phyloP scores from a whole-genome alignment of 2,329 filamentous ascomycete genomes.

The Pseudocercospora crystallina region DNA sequence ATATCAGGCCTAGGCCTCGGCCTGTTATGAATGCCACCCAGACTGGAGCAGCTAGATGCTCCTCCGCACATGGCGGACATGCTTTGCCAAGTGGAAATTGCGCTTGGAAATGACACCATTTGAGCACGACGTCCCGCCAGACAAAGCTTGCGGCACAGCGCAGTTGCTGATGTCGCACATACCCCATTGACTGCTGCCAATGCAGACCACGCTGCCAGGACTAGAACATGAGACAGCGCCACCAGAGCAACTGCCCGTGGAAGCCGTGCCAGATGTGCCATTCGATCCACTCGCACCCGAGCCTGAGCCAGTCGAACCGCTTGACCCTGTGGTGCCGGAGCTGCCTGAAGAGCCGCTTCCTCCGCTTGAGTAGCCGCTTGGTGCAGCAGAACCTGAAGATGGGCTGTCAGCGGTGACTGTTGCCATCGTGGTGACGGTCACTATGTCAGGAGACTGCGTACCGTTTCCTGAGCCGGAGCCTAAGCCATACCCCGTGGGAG shows the following conservation, averaged over 20 bases:
- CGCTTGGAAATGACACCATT: constrained; percentile 32
- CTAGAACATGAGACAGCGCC: constrained; percentile 15
- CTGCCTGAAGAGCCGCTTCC: constrained; percentile 16
- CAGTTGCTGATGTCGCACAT: constrained; percentile 43
- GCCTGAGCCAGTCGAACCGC: constrained; percentile 5
- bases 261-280: not conserved
- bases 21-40: too few relatives aligned
- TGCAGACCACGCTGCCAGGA: constrained; percentile 44
- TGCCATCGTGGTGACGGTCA: constrained; percentile 17
- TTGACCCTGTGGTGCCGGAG: constrained; percentile 13
- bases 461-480: constrained; percentile 1
- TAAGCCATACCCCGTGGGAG: constrained; percentile 2
- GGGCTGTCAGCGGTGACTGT: constrained; percentile 15
- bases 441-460: constrained; percentile 4
- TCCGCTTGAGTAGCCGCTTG: constrained; percentile 16
- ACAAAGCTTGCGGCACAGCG: constrained; percentile 40
- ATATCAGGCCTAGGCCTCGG: too few relatives aligned
- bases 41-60: too few relatives aligned
- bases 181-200: constrained; percentile 41
- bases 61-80: not conserved
- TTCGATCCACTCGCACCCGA: too few relatives aligned
- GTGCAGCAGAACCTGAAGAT: not conserved
- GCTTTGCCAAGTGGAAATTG: not conserved
- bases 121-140: constrained; percentile 42
- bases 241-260: constrained; percentile 15